Percentiles rank a stretch among this genome's conserved stretches.
Conservation (phyloP, 257 asterid species). For the Voacanga thouarsii region DNA sequence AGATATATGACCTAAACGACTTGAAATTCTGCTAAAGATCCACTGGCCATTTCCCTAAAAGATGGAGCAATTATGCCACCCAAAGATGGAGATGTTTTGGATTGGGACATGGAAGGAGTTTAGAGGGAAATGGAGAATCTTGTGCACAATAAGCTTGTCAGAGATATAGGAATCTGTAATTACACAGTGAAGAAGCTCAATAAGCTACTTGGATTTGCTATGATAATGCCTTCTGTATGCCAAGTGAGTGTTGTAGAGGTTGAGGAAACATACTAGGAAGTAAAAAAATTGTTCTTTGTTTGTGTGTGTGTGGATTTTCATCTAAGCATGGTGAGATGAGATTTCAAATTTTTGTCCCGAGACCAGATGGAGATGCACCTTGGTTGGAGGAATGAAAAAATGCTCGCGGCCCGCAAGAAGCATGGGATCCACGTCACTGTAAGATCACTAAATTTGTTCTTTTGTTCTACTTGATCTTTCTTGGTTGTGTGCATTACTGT, state of each 20-base stretch:
- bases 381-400: constrained; percentile 81
- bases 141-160: constrained; percentile 46
- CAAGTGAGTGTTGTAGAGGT: constrained; percentile 34
- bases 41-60: constrained; percentile 70
- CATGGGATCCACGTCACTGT: constrained; percentile 56
- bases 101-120: constrained; percentile 68
- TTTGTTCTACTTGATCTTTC: background rate
- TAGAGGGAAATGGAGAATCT: constrained; percentile 85
- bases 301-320: no score
- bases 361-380: constrained; percentile 85
- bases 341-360: background rate
- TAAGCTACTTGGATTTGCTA: constrained; percentile 45
- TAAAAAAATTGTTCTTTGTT: no score
- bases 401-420: constrained; percentile 62
- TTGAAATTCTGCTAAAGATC: constrained; percentile 24
- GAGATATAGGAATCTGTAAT: constrained; percentile 66
- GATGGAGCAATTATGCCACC: constrained; percentile 69
- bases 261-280: background rate
- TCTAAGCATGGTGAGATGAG: background rate
- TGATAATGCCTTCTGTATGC: constrained; percentile 62
- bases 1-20: background rate
- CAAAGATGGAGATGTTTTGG: constrained; percentile 44
- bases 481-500: background rate
- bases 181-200: constrained; percentile 49
- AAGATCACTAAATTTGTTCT: constrained; percentile 9